These are phyloP conservation scores for Vanilla planifolia DNA, from an alignment of 106 monocot species.

Conservation along the genomic window DNA sequence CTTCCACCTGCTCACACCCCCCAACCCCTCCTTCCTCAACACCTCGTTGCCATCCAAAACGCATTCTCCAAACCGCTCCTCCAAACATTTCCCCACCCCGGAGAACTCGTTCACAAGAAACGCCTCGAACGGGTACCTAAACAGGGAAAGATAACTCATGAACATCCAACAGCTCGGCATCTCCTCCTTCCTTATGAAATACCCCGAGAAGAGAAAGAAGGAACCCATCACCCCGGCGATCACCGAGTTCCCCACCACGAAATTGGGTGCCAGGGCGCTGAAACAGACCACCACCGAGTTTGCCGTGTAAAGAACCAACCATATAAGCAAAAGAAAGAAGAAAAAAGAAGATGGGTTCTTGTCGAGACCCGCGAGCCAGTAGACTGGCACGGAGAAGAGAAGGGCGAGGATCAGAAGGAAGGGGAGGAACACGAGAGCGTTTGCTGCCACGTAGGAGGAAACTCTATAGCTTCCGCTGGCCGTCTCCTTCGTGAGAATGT, in stretches of 20 bases:
- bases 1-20: slow-evolving; percentile 56
- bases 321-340: slow-evolving; percentile 77
- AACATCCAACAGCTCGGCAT: slow-evolving; percentile 91
- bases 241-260: slow-evolving; percentile 76
- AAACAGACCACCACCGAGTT: slow-evolving; percentile 90
- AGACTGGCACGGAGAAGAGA: slow-evolving; percentile 64
- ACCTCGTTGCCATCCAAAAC: slow-evolving; percentile 50
- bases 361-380: slow-evolving; percentile 71
- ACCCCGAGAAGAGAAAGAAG: slow-evolving; percentile 92
- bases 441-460: slow-evolving; percentile 76
- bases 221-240: slow-evolving; percentile 76
- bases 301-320: slow-evolving; percentile 87
- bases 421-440: slow-evolving; percentile 73
- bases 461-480: slow-evolving; percentile 63
- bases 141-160: slow-evolving; percentile 88
- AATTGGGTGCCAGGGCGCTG: slow-evolving; percentile 64
- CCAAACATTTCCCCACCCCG: slow-evolving; percentile 48
- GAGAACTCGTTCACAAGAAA: slow-evolving; percentile 83
- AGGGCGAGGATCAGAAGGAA: slow-evolving; percentile 63
- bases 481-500: slow-evolving; percentile 82
- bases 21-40: slow-evolving; percentile 63
- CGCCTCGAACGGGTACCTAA: slow-evolving; percentile 89
- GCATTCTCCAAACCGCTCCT: slow-evolving; percentile 40
- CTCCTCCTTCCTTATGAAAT: slow-evolving; percentile 70
- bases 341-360: slow-evolving; percentile 24